phyloP scores from a whole-genome alignment of 2,329 filamentous ascomycete species.

The Pseudogymnoascus sp. region DNA sequence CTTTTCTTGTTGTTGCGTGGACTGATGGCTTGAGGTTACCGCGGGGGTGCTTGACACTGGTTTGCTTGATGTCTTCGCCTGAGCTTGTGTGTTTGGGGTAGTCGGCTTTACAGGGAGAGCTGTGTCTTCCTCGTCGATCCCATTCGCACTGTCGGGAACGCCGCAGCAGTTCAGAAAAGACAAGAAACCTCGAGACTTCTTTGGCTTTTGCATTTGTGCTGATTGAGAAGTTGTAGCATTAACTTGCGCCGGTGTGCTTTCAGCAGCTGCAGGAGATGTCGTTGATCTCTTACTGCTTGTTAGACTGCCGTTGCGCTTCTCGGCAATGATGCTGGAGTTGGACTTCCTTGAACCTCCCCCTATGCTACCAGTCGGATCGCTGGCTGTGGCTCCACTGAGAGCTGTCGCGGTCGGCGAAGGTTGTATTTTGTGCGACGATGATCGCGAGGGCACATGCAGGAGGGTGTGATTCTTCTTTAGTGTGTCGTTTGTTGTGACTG shows the following conservation, averaged over 20 bases:
- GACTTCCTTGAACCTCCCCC: conserved; percentile 59
- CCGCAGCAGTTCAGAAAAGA: conserved; percentile 44
- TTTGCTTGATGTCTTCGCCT: conserved; percentile 26
- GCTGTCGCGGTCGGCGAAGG: conserved; percentile 53
- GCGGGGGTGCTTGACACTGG: conserved; percentile 19
- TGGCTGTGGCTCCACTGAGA: conserved; percentile 52
- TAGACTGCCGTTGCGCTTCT: conserved; percentile 59
- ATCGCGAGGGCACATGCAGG: conserved; percentile 54
- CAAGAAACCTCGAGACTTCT: conserved; percentile 37
- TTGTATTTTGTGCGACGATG: conserved; percentile 55
- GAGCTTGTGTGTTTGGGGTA: conserved; percentile 21
- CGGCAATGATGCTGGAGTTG: conserved; percentile 55
- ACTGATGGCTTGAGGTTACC: not conserved
- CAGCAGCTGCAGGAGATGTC: conserved; percentile 36
- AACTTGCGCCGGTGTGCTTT: conserved; percentile 32
- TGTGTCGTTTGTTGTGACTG: conserved; percentile 5
- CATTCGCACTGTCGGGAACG: conserved; percentile 32
- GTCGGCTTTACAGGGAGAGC: conserved; percentile 39
- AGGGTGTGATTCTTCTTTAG: conserved; percentile 41
- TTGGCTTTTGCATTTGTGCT: conserved; percentile 29
- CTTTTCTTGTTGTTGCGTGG: conserved; percentile 23
- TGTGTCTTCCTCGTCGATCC: conserved; percentile 37
- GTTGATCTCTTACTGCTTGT: conserved; percentile 55
- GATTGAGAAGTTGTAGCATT: conserved; percentile 25
- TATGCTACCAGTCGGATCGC: conserved; percentile 55